Conservation (phyloP, 1,284 basidiomycete genomes). For the Ustilago curta region DNA sequence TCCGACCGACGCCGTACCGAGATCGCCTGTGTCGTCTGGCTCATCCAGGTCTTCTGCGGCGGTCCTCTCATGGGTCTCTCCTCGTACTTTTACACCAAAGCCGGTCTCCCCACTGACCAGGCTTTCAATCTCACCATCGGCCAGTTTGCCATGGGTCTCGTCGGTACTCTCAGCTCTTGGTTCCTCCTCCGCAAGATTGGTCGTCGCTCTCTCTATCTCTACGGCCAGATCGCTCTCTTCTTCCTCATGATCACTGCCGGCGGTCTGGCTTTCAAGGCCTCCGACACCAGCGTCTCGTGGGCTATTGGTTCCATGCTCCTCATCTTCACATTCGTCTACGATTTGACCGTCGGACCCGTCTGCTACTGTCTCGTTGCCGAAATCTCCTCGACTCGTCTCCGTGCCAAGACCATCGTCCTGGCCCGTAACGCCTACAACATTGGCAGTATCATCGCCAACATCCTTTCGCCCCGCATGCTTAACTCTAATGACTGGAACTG, state of each 20-base stretch:
- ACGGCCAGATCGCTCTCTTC: constrained; percentile 71
- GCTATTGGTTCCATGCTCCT: constrained; percentile 71
- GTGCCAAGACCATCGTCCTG: constrained; percentile 73
- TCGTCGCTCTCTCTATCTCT: constrained; percentile 72
- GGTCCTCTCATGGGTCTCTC: constrained; percentile 65
- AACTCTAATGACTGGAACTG: constrained; percentile 70
- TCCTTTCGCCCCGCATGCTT: constrained; percentile 71
- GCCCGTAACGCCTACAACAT: constrained; percentile 71
- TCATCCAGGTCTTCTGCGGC: constrained; percentile 69
- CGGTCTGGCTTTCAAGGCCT: constrained; percentile 64
- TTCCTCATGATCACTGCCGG: constrained; percentile 72
- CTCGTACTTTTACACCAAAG: constrained; percentile 71
- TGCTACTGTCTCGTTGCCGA: constrained; percentile 72
- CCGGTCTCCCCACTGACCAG: constrained; percentile 69
- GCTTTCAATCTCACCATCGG: constrained; percentile 71
- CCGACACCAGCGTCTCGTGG: constrained; percentile 51
- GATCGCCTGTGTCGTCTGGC: constrained; percentile 69
- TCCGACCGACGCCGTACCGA: constrained; percentile 71
- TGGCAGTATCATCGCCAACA: constrained; percentile 69
- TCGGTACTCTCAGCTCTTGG: constrained; percentile 71
- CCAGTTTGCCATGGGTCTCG: constrained; percentile 68
- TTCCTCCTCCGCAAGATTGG: constrained; percentile 70
- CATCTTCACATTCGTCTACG: constrained; percentile 71
- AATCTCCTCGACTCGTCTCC: constrained; percentile 71
- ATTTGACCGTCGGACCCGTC: constrained; percentile 70